Evolutionary conservation across 2,329 filamentous ascomycete genomes (phyloP).

Genomic region (Endoconidiophora polonica): DNA sequence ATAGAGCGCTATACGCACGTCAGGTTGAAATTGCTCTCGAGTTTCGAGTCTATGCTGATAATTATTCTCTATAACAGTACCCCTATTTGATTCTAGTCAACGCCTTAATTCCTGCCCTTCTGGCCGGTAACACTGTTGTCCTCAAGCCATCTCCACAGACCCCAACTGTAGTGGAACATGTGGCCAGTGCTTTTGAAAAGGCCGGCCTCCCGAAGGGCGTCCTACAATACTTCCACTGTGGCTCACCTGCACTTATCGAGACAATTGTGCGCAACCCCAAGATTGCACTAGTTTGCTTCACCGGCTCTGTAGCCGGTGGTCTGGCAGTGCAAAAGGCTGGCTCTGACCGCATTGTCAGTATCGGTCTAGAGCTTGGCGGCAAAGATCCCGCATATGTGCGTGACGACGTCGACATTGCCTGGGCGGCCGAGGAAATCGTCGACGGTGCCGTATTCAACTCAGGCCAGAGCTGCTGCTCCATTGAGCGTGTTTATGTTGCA

Average conservation of each 20-base stretch:
- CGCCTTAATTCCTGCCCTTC: slow-evolving; percentile 76
- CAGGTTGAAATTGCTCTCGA: too few relatives aligned
- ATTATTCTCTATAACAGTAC: slow-evolving; percentile 39
- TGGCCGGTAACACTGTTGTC: slow-evolving; percentile 81
- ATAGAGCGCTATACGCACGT: too few relatives aligned
- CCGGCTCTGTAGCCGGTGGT: slow-evolving; percentile 77
- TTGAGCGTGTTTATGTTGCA: slow-evolving; percentile 85
- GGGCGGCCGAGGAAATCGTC: slow-evolving; percentile 88
- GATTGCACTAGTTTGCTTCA: slow-evolving; percentile 77
- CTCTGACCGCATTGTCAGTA: slow-evolving; percentile 64
- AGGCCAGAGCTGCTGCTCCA: slow-evolving; percentile 89
- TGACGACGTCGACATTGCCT: slow-evolving; percentile 68
- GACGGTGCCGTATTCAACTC: slow-evolving; percentile 96
- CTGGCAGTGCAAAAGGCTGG: slow-evolving; percentile 74
- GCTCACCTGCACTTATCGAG: slow-evolving; percentile 61
- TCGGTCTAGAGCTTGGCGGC: slow-evolving; percentile 81
- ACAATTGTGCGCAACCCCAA: slow-evolving; percentile 59
- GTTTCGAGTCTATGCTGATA: too few relatives aligned
- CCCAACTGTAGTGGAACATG: slow-evolving; percentile 75
- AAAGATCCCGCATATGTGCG: slow-evolving; percentile 90
- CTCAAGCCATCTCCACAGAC: slow-evolving; percentile 92
- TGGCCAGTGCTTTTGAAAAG: slow-evolving; percentile 57
- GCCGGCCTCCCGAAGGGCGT: slow-evolving; percentile 72
- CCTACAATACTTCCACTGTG: slow-evolving; percentile 83
- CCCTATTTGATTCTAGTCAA: slow-evolving; percentile 90